A percentile compares a stretch with the other conserved stretches of the same genome.
These are phyloP conservation scores for Euphorbia tirucalli DNA, from an alignment of 345 rosid genomes.

Conservation along the genomic window DNA sequence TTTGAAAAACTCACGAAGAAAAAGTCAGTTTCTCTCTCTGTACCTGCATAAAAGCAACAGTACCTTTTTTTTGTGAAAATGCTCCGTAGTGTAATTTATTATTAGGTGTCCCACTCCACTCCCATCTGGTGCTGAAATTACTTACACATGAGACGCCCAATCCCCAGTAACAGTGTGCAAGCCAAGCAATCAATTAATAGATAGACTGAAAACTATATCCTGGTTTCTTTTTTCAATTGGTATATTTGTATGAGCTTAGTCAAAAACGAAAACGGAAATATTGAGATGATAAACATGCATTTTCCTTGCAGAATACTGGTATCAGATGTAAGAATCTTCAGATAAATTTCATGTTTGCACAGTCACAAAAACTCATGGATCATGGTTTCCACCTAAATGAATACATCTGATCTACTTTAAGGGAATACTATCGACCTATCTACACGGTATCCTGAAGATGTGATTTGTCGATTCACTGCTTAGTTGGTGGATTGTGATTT, in stretches of 20 bases:
- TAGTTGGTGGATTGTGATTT: constrained; percentile 44
- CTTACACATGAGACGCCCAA: no score
- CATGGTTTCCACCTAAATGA: constrained; percentile 19
- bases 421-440: constrained; percentile 6
- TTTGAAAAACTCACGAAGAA: not conserved
- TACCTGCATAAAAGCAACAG: not conserved
- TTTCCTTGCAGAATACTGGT: constrained; percentile 6
- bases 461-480: constrained; percentile 29
- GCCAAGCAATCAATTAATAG: not conserved
- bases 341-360: constrained; percentile 24
- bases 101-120: not conserved
- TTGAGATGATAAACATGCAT: constrained; percentile 7
- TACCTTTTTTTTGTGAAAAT: not conserved
- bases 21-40: not conserved
- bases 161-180: not conserved
- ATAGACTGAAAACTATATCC: not conserved
- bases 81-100: not conserved
- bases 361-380: constrained; percentile 19
- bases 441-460: constrained; percentile 9
- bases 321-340: constrained; percentile 15
- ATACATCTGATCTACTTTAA: constrained; percentile 21
- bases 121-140: not conserved
- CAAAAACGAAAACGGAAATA: not conserved
- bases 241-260: not conserved
- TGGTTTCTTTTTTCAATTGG: not conserved